A percentile compares a stretch with the other conserved stretches of the same genome.
These are phyloP conservation scores for Novakomyces olei DNA, from an alignment of 805 yeast genomes.

Conservation along the genomic window DNA sequence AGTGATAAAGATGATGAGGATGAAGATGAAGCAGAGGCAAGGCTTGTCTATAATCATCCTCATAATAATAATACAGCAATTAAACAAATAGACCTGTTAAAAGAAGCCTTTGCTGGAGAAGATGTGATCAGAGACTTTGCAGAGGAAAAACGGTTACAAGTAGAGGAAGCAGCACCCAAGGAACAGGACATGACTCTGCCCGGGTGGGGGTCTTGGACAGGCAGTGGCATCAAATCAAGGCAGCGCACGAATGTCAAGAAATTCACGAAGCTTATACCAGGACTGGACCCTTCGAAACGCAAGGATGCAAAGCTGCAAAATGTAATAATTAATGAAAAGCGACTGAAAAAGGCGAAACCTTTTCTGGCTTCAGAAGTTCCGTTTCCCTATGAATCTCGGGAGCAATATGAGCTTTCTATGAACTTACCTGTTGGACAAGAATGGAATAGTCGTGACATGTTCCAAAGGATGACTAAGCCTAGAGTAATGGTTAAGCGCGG, in stretches of 20 bases:
- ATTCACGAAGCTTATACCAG: conserved; percentile 48
- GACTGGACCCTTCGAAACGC: conserved; percentile 55
- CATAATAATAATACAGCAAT: conserved; percentile 12
- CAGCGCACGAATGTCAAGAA: conserved; percentile 31
- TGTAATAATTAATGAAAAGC: conserved; percentile 75
- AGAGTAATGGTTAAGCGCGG: conserved; percentile 72
- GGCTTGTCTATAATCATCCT: conserved; percentile 9
- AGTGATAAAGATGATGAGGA: conserved; percentile 20
- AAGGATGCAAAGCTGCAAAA: conserved; percentile 52
- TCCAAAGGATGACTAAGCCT: conserved; percentile 76
- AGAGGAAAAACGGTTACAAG: conserved; percentile 45
- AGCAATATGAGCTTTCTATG: conserved; percentile 82
- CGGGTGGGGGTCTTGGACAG: conserved; percentile 98
- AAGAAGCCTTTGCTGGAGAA: conserved; percentile 93
- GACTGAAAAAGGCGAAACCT: conserved; percentile 63
- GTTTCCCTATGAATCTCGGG: conserved; percentile 78
- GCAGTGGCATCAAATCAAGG: conserved; percentile 24
- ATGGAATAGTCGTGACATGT: conserved; percentile 77
- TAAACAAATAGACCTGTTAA: conserved; percentile 59
- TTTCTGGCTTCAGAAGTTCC: conserved; percentile 83
- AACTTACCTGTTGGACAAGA: conserved; percentile 95
- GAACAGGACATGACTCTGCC: conserved; percentile 72
- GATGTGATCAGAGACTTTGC: conserved; percentile 69
- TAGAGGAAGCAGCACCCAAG: conserved; percentile 64
- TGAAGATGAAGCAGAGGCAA: conserved; percentile 26